Base-by-base conservation (phyloP, 257 asterid species). In the Solanum dulcamara region DNA sequence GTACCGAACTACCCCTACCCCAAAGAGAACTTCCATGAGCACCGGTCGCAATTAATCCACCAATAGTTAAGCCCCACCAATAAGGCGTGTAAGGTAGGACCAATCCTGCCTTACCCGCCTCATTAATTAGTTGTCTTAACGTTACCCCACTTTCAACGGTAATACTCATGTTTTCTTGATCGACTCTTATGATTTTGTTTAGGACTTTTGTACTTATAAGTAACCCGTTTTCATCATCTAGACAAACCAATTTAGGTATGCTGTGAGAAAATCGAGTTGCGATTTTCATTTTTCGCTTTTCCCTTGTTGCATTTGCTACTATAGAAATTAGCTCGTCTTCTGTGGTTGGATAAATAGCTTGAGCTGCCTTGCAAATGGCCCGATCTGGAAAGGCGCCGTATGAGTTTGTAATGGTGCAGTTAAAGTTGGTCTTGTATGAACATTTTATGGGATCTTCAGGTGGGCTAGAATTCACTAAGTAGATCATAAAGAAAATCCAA, bases 11-110 rank as follows among this genome's bases (percentile, higher is more conserved):
- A 10, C 90, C 89, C 42, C 46, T 13, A 22, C 85, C 89, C 89
- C 89, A 86, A 6, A 88, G 70, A 9, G 87, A 28, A 84, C 91
- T 89, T 42, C 91, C 91, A 67, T 89, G 89, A 6, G 91, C 88
- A 8, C 91, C 91, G 1, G 89, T 85, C 7, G 88, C 84, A 74
- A 88, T 38, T 0, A 86, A 32, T 1, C 89, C 88, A 2, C 91
- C 91, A 1, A 89, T 83, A 0, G 89, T 89, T 24, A 89, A 22
- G 20, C 89, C 89, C 91, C 89, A 89, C 88, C 89, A 89, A 9
- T 89, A 89, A 4, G 89, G 91, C 6, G 87, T 3, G 14, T 81
- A 84, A 42, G 89, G 85, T 22, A 89, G 12, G n/a, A 87, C 83
- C 0, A 89, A 26, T n/a, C 91, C 88, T 0, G 84, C 88, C 10